These are phyloP conservation scores for Ophiostoma triangulosporum DNA, from an alignment of 2,329 filamentous ascomycete genomes.

Conservation along the genomic window DNA sequence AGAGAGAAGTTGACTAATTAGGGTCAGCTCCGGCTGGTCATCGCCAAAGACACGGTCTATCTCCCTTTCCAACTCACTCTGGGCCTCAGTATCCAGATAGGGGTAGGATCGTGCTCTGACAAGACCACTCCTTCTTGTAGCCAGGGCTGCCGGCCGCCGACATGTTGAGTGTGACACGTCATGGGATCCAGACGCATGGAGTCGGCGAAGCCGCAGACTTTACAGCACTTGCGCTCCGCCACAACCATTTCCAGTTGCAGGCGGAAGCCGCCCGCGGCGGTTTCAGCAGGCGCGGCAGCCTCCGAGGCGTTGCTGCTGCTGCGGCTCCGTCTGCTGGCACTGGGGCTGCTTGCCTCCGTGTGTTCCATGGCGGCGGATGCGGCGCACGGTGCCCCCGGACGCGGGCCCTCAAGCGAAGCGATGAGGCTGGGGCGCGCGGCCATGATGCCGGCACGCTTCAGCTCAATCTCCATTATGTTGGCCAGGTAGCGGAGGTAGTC, in stretches of 20 bases:
- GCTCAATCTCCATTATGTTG: conserved; percentile 71
- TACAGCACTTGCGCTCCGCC: conserved; percentile 80
- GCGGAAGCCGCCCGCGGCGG: no score
- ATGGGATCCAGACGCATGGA: conserved; percentile 84
- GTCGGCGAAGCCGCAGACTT: conserved; percentile 72
- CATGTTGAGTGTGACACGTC: conserved; percentile 65
- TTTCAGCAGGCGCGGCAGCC: conserved; percentile 19
- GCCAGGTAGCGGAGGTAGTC: conserved; percentile 90
- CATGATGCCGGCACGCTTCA: conserved; percentile 34
- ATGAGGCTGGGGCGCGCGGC: conserved; percentile 17
- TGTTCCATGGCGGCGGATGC: not conserved
- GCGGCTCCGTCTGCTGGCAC: not conserved
- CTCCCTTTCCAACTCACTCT: no score
- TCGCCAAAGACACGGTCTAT: no score
- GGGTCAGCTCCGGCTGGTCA: no score
- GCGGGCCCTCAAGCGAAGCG: conserved; percentile 28
- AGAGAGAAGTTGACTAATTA: no score
- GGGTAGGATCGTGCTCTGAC: no score
- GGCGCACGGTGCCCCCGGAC: no score
- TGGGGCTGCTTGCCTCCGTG: not conserved
- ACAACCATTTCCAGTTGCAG: conserved; percentile 81
- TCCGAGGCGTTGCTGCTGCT: no score
- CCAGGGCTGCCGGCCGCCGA: conserved; percentile 48
- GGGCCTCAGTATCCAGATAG: no score
- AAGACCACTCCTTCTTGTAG: conserved; percentile 35